Evolutionary conservation across 2,329 filamentous ascomycete species (phyloP), one percentile per base, ranked within the genome.

Genomic region (Neurospora sp.): DNA sequence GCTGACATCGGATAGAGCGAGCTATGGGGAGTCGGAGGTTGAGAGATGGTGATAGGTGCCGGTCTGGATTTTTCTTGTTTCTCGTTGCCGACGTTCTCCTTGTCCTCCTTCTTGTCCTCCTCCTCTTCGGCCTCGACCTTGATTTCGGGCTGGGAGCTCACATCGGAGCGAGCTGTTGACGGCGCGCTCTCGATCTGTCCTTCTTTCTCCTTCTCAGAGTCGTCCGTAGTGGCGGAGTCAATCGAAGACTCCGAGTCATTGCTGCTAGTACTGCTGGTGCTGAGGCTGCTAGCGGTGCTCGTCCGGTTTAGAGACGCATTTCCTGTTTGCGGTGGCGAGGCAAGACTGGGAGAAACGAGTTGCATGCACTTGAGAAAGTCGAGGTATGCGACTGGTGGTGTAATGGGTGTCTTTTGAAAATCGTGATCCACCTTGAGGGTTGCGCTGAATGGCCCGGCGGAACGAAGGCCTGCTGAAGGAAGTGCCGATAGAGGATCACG

Each of bases 281-380:
- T 83, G 70, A 82, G 83, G 72, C 79, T 78, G 75, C 84, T 83
- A 52, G 80, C 78, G 73, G 86, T 86, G 75, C 84, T 85, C 70
- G 76, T 76, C 68, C 77, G 73, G 71, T 76, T 77, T 8, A 79
- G 70, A 12, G 71, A 41, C 3, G 74, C 70, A 74, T 76, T 78
- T n/a, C 74, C 73, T 39, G 76, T 75, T 36, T 77, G 74, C 3
- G 77, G 77, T 66, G 77, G 73, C 38, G 77, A 75, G 66, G 87
- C 84, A 66, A 87, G 73, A 33, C 73, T 81, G 38, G 78, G 74
- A 33, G 77, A 76, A 67, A 87, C 84, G 70, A 93, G 84, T 19
- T 90, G 90, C 81, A 96, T 88, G 71, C 90, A 89, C 81, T 93
- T 95, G 73, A 98, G 89, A 78, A 97, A 98, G 77, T 98, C 93